These are phyloP conservation scores for Ramaria sp. DNA, from an alignment of 768 basidiomycete genomes.

Conservation along the genomic window DNA sequence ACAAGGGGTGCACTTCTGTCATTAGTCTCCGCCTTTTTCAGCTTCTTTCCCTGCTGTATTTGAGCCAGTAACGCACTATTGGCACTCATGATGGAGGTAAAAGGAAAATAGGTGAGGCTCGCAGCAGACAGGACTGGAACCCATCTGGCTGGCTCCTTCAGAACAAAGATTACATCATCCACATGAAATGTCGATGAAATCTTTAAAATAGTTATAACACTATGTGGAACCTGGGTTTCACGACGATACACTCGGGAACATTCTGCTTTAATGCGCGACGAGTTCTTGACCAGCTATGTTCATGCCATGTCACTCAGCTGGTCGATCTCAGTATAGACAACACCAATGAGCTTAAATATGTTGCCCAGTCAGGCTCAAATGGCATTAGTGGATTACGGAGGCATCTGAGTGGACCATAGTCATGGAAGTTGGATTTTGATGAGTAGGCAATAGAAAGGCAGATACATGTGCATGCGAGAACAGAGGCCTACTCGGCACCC, in stretches of 20 bases:
- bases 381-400: neutral
- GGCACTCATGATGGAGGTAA: conserved; percentile 8
- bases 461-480: conserved; percentile 6
- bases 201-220: too few relatives aligned
- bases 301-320: too few relatives aligned
- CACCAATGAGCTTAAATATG: too few relatives aligned
- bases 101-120: neutral
- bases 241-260: too few relatives aligned
- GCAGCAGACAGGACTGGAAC: neutral
- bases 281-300: too few relatives aligned
- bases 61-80: conserved; percentile 59
- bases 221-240: too few relatives aligned
- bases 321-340: too few relatives aligned
- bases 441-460: neutral
- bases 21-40: conserved; percentile 77
- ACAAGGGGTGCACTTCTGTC: conserved; percentile 66
- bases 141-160: neutral
- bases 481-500: neutral
- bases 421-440: neutral
- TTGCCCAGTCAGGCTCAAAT: too few relatives aligned
- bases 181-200: too few relatives aligned
- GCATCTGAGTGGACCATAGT: neutral
- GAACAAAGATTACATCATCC: neutral
- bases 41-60: conserved; percentile 71
- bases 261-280: too few relatives aligned